These are phyloP conservation scores for Globisporangium viniferum DNA, from an alignment of 352 stramenopile species.

Conservation along the genomic window DNA sequence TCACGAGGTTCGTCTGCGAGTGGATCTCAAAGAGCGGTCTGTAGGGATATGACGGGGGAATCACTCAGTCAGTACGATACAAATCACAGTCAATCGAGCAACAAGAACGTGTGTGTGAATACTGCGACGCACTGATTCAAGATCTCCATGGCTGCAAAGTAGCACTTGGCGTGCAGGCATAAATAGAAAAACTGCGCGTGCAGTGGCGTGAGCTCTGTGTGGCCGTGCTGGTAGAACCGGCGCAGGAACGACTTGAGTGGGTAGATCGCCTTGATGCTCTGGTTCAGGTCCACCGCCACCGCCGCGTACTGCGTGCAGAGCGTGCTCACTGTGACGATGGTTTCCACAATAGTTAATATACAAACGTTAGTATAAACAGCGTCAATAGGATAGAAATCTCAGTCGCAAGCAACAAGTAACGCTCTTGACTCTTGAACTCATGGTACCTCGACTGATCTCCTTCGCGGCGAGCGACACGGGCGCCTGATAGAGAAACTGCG, in stretches of 20 bases:
- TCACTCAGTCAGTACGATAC: neutral
- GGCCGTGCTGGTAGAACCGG: constrained; percentile 54
- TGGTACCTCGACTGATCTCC: constrained; percentile 52
- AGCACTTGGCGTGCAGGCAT: constrained; percentile 79
- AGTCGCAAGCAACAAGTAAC: neutral
- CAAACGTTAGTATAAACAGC: neutral
- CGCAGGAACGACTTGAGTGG: constrained; percentile 66
- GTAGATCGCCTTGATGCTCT: constrained; percentile 63
- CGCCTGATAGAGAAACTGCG: constrained; percentile 50
- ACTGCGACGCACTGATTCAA: constrained; percentile 53
- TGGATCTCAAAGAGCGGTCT: constrained; percentile 77
- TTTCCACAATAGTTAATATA: no score
- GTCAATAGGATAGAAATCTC: neutral
- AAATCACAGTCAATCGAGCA: neutral
- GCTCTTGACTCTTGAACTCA: neutral
- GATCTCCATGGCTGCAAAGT: constrained; percentile 64
- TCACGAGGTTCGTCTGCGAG: constrained; percentile 47
- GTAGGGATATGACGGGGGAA: constrained; percentile 3
- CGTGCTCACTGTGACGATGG: constrained; percentile 34
- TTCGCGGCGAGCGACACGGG: constrained; percentile 45
- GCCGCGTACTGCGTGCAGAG: constrained; percentile 49
- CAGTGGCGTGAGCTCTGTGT: constrained; percentile 56
- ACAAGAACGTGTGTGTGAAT: neutral
- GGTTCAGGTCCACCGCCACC: constrained; percentile 43
- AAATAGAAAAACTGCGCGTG: constrained; percentile 78